Base-by-base conservation (phyloP, 2,329 filamentous ascomycete genomes). In the Botryotinia globosa region DNA sequence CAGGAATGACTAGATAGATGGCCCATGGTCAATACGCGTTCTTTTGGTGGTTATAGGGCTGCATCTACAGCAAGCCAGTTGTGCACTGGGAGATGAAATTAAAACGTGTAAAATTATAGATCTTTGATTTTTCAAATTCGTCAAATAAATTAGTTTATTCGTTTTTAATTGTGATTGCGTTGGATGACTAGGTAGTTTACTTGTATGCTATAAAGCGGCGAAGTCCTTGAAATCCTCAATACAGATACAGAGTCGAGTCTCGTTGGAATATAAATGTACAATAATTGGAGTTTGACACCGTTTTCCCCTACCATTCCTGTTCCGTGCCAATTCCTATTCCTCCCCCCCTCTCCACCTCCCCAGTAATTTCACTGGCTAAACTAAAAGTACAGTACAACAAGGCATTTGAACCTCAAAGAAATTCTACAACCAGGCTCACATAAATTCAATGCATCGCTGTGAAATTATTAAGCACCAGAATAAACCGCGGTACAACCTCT, bases 401-500 rank as follows among this genome's bases (percentile, higher is more conserved):
- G 39, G 25, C n/a, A 67, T 20, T 68, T 10, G 3, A 68, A 25
- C 48, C 39, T 29, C 7, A 29, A n/a, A 39, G 25, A 20, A 71
- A 22, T 34, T 18, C 16, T n/a, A 37, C 34, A 61, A 25, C 34
- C 4, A 39, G 14, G 34, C 25, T n/a, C 58, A 39, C 12, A 25
- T 61, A 22, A 16, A 37, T n/a, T 62, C 3, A n/a, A 62, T 9
- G 3, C 25, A 62, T 39, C 34, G 5, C 59, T 18, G 16, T n/a
- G 20, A 39, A 62, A 42, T 6, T 20, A 48, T 73, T 48, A 80
- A 59, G 75, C 77, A 9, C 85, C 85, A 54, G 93, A 97, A 83
- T 96, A 98, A 6, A 97, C 91, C 25, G 90, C 93, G 72, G 92
- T 95, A 20, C 94, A 90, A 75, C 89, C 90, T 75, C 92, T 88